Percentiles rank a stretch among this genome's conserved stretches.
These are phyloP conservation scores for Lepidium didymum DNA, from an alignment of 345 rosid genomes.

Conservation along the genomic window DNA sequence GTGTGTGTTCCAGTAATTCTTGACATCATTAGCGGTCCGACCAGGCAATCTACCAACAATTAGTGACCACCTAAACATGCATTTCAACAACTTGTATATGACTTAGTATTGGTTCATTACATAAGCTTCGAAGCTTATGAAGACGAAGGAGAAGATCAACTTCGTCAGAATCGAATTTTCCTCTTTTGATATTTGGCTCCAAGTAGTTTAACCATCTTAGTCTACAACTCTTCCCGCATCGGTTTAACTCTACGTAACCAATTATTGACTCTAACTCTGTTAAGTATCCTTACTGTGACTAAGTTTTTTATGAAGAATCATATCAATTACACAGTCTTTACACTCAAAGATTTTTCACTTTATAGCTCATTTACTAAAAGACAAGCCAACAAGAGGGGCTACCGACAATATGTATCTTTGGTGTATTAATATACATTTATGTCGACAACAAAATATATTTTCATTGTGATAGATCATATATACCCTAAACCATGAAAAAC, in stretches of 20 bases:
- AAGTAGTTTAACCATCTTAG: conserved; percentile 60
- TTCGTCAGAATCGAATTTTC: conserved; percentile 41
- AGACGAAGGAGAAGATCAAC: conserved; percentile 53
- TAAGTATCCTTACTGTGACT: no score
- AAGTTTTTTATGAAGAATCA: background rate
- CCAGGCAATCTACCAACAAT: conserved; percentile 44
- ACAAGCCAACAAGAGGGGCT: background rate
- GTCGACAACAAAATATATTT: no score
- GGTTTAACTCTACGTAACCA: conserved; percentile 38
- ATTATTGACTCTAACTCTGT: background rate
- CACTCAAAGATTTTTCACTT: background rate
- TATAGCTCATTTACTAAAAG: background rate
- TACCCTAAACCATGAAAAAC: no score
- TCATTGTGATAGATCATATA: no score
- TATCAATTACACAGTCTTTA: no score
- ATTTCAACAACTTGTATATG: background rate
- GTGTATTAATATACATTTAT: no score
- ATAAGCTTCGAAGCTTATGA: conserved; percentile 36
- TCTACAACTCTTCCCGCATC: conserved; percentile 63
- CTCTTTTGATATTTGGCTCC: conserved; percentile 49
- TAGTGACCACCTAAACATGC: conserved; percentile 11
- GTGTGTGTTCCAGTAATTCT: conserved; percentile 40
- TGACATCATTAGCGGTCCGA: conserved; percentile 37
- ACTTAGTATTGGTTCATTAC: background rate
- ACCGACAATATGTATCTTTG: no score